Conservation (phyloP, 148 eudicot genomes). For the Chenopodium berlandieri region DNA sequence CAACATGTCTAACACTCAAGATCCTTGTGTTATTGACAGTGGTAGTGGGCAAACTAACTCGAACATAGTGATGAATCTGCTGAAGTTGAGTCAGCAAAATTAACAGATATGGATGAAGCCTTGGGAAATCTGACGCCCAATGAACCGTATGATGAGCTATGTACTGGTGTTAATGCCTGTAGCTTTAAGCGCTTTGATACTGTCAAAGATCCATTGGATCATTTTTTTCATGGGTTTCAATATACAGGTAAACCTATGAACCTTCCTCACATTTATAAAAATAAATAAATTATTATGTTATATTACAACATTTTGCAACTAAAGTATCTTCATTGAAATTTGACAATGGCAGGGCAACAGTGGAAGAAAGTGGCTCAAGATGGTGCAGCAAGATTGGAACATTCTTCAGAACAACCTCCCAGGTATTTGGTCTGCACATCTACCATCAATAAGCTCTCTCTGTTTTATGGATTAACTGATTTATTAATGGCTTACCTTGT, state of each 20-base stretch:
- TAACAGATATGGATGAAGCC: slow-evolving; percentile 40
- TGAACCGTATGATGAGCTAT: slow-evolving; percentile 16
- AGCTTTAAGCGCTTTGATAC: slow-evolving; percentile 87
- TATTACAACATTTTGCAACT: not conserved
- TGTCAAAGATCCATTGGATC: slow-evolving; percentile 78
- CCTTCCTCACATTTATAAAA: not conserved
- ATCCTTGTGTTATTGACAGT: slow-evolving; percentile 35
- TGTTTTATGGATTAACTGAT: not conserved
- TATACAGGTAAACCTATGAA: slow-evolving; percentile 41
- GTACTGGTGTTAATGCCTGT: slow-evolving; percentile 30
- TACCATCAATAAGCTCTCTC: slow-evolving; percentile 4
- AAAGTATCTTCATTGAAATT: slow-evolving; percentile 1
- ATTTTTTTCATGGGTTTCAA: slow-evolving; percentile 59
- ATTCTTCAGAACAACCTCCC: slow-evolving; percentile 94
- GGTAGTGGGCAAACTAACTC: slow-evolving; percentile 28
- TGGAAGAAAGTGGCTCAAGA: slow-evolving; percentile 92
- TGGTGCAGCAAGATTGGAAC: slow-evolving; percentile 92
- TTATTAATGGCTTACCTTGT: not conserved
- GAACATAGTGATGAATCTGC: slow-evolving; percentile 30
- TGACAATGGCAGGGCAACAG: slow-evolving; percentile 48
- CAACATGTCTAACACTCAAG: slow-evolving; percentile 38
- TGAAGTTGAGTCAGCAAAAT: slow-evolving; percentile 28
- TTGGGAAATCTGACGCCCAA: slow-evolving; percentile 34
- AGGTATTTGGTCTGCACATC: slow-evolving; percentile 36
- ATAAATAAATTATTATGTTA: not conserved